Evolutionary conservation across 192 early-diverging fungal species (phyloP).

Genomic region (Lobosporangium transversale): DNA sequence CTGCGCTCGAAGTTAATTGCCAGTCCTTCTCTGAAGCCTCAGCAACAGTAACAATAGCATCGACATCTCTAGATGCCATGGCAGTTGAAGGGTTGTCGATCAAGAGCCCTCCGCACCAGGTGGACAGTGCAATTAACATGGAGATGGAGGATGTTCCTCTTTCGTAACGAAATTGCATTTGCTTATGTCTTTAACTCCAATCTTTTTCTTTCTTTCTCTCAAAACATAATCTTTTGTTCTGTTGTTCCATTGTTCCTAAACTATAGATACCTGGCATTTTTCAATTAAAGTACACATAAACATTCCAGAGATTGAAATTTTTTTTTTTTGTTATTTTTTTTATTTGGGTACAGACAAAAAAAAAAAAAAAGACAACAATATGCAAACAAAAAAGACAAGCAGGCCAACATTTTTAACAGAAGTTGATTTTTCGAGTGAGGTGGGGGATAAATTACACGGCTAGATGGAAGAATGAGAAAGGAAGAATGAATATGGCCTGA

Average conservation of each 20-base stretch:
- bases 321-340: neutral
- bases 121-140: slow-evolving; percentile 5
- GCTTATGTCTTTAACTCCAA: slow-evolving; percentile 19
- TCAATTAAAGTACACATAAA: slow-evolving; percentile 6
- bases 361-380: too few species aligned
- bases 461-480: slow-evolving; percentile 5
- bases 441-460: slow-evolving; percentile 14
- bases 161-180: slow-evolving; percentile 6
- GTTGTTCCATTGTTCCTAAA: neutral
- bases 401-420: neutral
- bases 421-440: too few species aligned
- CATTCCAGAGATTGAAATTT: neutral
- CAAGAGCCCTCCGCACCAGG: slow-evolving; percentile 26
- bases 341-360: neutral
- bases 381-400: slow-evolving; percentile 1
- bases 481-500: neutral
- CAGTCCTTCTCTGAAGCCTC: neutral
- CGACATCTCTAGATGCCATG: slow-evolving; percentile 32
- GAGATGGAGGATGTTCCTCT: slow-evolving; percentile 52
- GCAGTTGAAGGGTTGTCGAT: slow-evolving; percentile 37
- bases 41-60: slow-evolving; percentile 25
- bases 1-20: slow-evolving; percentile 25
- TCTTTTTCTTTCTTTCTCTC: slow-evolving; percentile 18
- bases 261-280: neutral
- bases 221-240: neutral